These are phyloP conservation scores for Artemisia annua DNA, from an alignment of 129 eudicot genomes.

Conservation along the genomic window DNA sequence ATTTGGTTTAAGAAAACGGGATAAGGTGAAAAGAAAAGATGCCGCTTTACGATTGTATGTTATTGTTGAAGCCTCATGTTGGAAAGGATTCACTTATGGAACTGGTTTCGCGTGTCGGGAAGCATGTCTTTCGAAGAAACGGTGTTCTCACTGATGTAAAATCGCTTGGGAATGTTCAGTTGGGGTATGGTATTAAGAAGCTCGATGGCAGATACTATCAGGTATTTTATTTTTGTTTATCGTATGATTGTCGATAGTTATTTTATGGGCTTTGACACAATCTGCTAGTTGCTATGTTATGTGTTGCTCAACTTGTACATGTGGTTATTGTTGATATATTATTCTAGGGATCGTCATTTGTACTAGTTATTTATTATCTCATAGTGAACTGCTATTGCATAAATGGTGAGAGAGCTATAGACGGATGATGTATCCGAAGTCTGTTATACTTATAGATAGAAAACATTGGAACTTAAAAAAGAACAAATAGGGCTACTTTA, in stretches of 20 bases:
- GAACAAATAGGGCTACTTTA: no score
- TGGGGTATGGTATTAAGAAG: slow-evolving; percentile 93
- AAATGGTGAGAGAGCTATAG: no score
- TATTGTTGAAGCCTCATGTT: slow-evolving; percentile 67
- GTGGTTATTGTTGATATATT: no score
- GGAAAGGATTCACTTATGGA: slow-evolving; percentile 45
- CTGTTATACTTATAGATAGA: no score
- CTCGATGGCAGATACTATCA: slow-evolving; percentile 86
- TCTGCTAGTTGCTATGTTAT: neutral
- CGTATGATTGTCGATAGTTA: neutral
- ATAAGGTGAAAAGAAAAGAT: slow-evolving; percentile 25
- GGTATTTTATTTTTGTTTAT: slow-evolving; percentile 32
- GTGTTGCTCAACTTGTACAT: no score
- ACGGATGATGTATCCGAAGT: no score
- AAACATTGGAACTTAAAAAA: no score
- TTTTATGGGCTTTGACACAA: neutral
- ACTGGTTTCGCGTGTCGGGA: slow-evolving; percentile 66
- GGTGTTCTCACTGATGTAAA: slow-evolving; percentile 75
- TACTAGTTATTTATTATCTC: no score
- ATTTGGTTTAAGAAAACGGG: slow-evolving; percentile 15
- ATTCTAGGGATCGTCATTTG: no score
- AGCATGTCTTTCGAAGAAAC: slow-evolving; percentile 64
- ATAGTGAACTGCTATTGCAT: no score
- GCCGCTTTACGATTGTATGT: slow-evolving; percentile 87
- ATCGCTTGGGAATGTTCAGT: slow-evolving; percentile 54